A percentile compares a stretch with the other conserved stretches of the same genome.
These are phyloP conservation scores for Clonostachys solani DNA, from an alignment of 2,329 filamentous ascomycete genomes.

Conservation along the genomic window DNA sequence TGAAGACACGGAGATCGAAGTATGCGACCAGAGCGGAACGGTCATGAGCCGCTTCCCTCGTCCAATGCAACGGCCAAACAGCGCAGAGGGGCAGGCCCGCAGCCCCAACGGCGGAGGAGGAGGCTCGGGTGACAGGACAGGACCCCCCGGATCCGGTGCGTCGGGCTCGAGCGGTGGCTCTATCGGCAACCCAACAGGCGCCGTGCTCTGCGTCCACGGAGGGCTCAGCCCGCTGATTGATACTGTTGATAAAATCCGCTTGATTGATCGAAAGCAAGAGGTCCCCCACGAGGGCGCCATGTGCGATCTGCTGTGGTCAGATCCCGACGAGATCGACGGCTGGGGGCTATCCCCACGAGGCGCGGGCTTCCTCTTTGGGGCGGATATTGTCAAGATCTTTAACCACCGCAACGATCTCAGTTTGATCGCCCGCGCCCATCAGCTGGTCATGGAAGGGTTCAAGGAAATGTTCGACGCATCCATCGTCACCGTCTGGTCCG, in stretches of 20 bases:
- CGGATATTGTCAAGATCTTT: slow-evolving; percentile 93
- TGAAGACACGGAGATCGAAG: slow-evolving; percentile 85
- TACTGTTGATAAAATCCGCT: slow-evolving; percentile 88
- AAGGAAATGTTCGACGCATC: slow-evolving; percentile 98
- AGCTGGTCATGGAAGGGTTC: slow-evolving; percentile 98
- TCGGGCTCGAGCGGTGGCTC: slow-evolving; percentile 62
- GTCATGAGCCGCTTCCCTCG: slow-evolving; percentile 71
- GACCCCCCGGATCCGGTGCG: slow-evolving; percentile 76
- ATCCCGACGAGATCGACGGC: slow-evolving; percentile 95
- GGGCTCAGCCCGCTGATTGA: slow-evolving; percentile 89
- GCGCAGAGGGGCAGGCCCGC: slow-evolving; percentile 14
- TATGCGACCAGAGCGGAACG: slow-evolving; percentile 78
- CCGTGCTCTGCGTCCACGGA: slow-evolving; percentile 92
- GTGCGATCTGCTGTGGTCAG: slow-evolving; percentile 97
- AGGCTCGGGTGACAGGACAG: slow-evolving; percentile 36
- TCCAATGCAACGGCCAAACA: slow-evolving; percentile 21
- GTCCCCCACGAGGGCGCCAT: slow-evolving; percentile 98
- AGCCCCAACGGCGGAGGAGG: slow-evolving; percentile 8
- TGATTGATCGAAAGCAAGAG: slow-evolving; percentile 95
- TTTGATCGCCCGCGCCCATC: slow-evolving; percentile 89
- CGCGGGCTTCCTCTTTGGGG: slow-evolving; percentile 91
- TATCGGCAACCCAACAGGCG: slow-evolving; percentile 68
- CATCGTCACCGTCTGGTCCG: slow-evolving; percentile 98
- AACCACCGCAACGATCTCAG: slow-evolving; percentile 92
- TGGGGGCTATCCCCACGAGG: slow-evolving; percentile 94